Conservation (phyloP, 345 rosid genomes). For the Erodium maritimum region DNA sequence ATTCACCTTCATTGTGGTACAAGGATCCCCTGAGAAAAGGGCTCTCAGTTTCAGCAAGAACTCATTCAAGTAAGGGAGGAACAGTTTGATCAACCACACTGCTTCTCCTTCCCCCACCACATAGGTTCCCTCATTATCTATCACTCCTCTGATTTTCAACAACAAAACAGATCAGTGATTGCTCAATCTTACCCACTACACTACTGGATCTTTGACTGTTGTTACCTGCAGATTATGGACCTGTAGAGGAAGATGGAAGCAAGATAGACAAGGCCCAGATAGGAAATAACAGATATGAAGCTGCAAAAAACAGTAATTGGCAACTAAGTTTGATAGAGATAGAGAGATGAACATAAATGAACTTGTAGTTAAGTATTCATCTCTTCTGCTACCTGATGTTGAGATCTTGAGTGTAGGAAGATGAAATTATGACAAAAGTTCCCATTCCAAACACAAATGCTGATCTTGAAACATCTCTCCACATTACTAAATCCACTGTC, state of each 20-base stretch:
- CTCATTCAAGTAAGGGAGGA: conserved; percentile 83
- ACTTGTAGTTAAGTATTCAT: neutral
- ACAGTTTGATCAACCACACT: conserved; percentile 44
- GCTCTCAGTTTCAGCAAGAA: conserved; percentile 49
- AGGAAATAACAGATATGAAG: conserved; percentile 66
- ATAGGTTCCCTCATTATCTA: conserved; percentile 22
- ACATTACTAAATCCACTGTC: conserved; percentile 86
- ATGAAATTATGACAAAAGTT: conserved; percentile 58
- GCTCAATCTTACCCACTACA: neutral
- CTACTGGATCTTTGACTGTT: neutral
- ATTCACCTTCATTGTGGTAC: conserved; percentile 81
- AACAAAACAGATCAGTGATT: neutral
- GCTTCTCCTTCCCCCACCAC: conserved; percentile 82
- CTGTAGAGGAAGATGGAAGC: conserved; percentile 59
- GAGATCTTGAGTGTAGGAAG: conserved; percentile 65
- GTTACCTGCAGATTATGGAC: conserved; percentile 61
- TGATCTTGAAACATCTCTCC: conserved; percentile 81
- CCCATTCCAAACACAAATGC: conserved; percentile 71
- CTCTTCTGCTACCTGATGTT: conserved; percentile 40
- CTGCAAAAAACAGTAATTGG: conserved; percentile 24
- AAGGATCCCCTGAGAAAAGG: conserved; percentile 85
- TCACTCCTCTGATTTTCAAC: conserved; percentile 30
- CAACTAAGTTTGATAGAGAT: no score
- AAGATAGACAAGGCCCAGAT: conserved; percentile 65
- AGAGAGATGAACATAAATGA: neutral